Conservation (phyloP, 2,329 filamentous ascomycete species). For the Helminthosporium solani region DNA sequence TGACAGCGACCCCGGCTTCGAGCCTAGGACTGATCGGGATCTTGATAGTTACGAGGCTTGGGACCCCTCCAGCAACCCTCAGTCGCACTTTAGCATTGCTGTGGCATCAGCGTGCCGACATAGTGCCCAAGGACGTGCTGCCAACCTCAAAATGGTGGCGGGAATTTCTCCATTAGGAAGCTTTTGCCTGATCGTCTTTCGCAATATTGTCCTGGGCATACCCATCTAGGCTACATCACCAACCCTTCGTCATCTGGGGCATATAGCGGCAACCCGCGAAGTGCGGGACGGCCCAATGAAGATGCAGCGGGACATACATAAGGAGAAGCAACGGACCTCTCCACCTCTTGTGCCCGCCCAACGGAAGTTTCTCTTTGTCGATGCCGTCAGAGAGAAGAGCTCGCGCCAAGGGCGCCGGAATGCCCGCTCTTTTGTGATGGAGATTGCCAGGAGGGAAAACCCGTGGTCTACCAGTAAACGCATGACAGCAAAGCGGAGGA, state of each 20-base stretch:
- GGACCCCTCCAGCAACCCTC: conserved; percentile 28
- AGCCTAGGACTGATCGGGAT: conserved; percentile 35
- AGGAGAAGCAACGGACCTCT: conserved; percentile 19
- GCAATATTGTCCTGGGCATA: conserved; percentile 19
- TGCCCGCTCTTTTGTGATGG: conserved; percentile 45
- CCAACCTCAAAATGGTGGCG: conserved; percentile 31
- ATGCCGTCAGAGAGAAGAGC: conserved; percentile 40
- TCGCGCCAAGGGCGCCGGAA: conserved; percentile 42
- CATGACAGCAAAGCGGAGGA: conserved; percentile 33
- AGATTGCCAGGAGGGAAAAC: conserved; percentile 39
- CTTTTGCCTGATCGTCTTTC: conserved; percentile 22
- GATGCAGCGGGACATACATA: conserved; percentile 23
- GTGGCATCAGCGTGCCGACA: conserved; percentile 25
- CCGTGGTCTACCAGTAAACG: conserved; percentile 45
- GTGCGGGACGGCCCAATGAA: conserved; percentile 29
- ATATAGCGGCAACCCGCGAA: conserved; percentile 18
- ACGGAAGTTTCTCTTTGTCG: conserved; percentile 42
- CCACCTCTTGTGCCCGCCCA: conserved; percentile 27
- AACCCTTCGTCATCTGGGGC: conserved; percentile 19
- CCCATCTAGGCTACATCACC: conserved; percentile 26
- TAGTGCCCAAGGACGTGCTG: conserved; percentile 12
- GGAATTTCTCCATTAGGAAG: conserved; percentile 29
- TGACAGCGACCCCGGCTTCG: conserved; percentile 21
- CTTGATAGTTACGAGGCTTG: conserved; percentile 35
- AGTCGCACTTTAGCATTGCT: conserved; percentile 23